These are phyloP conservation scores for Closterium sp. DNA, from an alignment of 139 green algal species.

Conservation along the genomic window DNA sequence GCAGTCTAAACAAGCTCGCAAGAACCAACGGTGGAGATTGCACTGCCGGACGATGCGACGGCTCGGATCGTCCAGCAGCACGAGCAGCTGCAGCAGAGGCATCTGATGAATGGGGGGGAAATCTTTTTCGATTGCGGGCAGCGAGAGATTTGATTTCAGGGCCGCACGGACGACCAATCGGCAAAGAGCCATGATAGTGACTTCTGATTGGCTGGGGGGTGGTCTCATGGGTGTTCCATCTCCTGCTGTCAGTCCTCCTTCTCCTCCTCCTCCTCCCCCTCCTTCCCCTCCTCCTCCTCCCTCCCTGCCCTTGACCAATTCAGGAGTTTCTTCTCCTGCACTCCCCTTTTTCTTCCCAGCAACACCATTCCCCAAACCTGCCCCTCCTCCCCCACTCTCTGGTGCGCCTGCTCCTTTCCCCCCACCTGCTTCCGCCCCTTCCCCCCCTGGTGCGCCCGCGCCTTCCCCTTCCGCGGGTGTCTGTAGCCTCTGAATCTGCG, in stretches of 20 bases:
- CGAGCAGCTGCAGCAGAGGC: not conserved
- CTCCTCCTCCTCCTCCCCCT: not conserved
- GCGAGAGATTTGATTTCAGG: not conserved
- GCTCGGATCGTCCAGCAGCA: not conserved
- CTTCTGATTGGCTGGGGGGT: not conserved
- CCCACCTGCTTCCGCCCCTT: not conserved
- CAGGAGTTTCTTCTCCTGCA: not conserved
- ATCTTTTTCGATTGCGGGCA: not conserved
- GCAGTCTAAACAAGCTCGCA: not conserved
- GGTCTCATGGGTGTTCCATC: not conserved
- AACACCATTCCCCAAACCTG: not conserved
- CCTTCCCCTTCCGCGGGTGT: not conserved
- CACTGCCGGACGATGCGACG: not conserved
- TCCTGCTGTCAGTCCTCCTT: not conserved
- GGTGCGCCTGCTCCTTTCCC: not conserved
- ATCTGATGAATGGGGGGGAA: not conserved
- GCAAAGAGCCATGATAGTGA: not conserved
- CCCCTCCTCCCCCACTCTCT: not conserved
- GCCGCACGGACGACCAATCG: not conserved
- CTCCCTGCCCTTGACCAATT: not conserved
- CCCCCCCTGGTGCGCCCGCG: too few relatives aligned
- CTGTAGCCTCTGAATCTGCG: not conserved
- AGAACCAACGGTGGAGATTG: not conserved
- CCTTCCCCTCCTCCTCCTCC: not conserved
- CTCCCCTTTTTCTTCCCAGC: not conserved